phyloP scores from a whole-genome alignment of 768 basidiomycete species.

The Kwoniella dendrophila region DNA sequence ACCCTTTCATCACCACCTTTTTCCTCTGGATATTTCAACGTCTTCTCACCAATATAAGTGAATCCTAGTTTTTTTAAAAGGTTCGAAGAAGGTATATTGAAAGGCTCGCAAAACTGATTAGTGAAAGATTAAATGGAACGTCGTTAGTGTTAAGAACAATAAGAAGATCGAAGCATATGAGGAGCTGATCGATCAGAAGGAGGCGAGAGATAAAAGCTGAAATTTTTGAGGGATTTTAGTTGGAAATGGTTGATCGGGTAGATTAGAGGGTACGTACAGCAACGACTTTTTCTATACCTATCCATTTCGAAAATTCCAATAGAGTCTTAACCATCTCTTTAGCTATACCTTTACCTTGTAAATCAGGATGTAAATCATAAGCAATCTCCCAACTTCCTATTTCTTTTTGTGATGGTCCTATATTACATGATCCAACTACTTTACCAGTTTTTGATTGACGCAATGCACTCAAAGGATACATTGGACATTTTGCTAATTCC shows the following conservation, averaged over 20 bases:
- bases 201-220: not conserved
- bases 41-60: not conserved
- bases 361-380: constrained; percentile 20
- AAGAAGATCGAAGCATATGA: no score
- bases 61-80: constrained; percentile 5
- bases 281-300: constrained; percentile 12
- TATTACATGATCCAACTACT: constrained; percentile 2
- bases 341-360: constrained; percentile 20
- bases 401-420: constrained; percentile 4
- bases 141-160: no score
- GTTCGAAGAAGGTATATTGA: constrained; percentile 11
- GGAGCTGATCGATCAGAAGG: no score
- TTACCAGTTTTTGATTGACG: not conserved
- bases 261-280: constrained; percentile 13
- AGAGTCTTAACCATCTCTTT: constrained; percentile 7
- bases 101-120: constrained; percentile 14
- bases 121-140: no score
- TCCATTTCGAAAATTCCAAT: not conserved
- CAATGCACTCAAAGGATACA: constrained; percentile 7
- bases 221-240: not conserved
- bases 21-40: constrained; percentile 1
- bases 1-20: constrained; percentile 10
- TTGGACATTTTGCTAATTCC: not conserved
- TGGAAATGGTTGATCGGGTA: not conserved
- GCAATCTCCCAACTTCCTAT: constrained; percentile 15